Evolutionary conservation across 148 eudicot genomes (phyloP).

Genomic region (Cornus florida): DNA sequence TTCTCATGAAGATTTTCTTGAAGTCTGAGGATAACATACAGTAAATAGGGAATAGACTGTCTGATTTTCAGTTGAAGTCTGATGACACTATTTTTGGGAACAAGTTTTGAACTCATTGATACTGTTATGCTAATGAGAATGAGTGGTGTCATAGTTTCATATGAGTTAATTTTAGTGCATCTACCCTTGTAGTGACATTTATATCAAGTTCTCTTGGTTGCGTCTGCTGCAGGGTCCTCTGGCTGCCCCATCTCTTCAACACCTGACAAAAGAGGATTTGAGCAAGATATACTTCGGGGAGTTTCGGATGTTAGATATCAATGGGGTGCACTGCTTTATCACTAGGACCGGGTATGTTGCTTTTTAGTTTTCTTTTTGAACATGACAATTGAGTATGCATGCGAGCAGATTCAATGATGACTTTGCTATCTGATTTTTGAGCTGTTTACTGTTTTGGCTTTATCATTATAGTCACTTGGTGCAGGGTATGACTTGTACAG

Average conservation of each 20-base stretch:
- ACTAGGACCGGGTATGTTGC: conserved; percentile 89
- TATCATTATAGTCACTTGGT: not conserved
- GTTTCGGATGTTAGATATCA: conserved; percentile 64
- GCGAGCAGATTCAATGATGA: not conserved
- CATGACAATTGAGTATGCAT: not conserved
- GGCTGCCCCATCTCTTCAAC: conserved; percentile 88
- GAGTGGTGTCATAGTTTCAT: not conserved
- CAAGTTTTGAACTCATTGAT: conserved; percentile 2
- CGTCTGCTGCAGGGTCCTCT: conserved; percentile 85
- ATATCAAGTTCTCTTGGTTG: conserved; percentile 13
- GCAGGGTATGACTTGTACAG: not conserved
- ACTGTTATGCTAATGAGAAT: not conserved
- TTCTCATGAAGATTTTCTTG: not conserved
- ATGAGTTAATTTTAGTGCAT: not conserved
- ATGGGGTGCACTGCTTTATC: conserved; percentile 76
- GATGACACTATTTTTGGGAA: not conserved
- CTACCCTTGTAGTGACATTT: not conserved
- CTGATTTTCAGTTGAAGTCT: not conserved
- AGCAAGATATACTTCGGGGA: conserved; percentile 93
- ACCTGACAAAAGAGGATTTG: conserved; percentile 79
- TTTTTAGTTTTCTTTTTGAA: not conserved
- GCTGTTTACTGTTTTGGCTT: not conserved
- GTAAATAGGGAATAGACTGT: not conserved
- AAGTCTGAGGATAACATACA: not conserved
- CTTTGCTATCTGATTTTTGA: conserved; percentile 2